phyloP scores from a whole-genome alignment of 2,329 filamentous ascomycete species.

The Pleochaeta shiraiana region DNA sequence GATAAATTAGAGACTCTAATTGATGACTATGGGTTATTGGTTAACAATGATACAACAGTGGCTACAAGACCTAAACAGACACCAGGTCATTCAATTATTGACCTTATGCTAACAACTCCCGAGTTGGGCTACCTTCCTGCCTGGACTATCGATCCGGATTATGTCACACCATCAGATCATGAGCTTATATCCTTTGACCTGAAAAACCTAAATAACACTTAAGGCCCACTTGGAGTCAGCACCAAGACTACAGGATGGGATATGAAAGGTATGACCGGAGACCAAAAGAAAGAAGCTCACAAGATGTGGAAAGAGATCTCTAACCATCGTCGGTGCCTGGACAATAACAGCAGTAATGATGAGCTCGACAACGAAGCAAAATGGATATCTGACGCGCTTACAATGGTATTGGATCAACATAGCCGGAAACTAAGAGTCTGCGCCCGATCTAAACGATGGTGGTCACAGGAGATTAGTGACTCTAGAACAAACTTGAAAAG shows the following conservation, averaged over 20 bases:
- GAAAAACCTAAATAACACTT: background rate
- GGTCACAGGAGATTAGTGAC: background rate
- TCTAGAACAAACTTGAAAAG: background rate
- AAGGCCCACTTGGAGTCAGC: background rate
- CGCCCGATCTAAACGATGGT: background rate
- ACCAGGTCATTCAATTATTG: background rate
- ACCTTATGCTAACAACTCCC: background rate
- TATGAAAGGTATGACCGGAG: background rate
- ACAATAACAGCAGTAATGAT: background rate
- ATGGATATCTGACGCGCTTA: background rate
- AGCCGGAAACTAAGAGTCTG: background rate
- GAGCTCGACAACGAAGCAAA: background rate
- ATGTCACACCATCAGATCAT: background rate
- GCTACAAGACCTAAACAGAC: background rate
- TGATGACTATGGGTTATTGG: background rate
- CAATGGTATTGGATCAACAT: background rate
- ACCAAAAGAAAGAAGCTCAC: background rate
- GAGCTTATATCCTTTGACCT: background rate
- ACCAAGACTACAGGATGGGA: background rate
- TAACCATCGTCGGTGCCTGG: background rate
- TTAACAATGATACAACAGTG: background rate
- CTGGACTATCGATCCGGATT: background rate
- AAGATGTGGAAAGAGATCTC: background rate
- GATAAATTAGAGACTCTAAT: background rate
- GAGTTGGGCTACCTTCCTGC: background rate